Conservation (phyloP, 2,329 filamentous ascomycete genomes). For the Botrytis galanthina region DNA sequence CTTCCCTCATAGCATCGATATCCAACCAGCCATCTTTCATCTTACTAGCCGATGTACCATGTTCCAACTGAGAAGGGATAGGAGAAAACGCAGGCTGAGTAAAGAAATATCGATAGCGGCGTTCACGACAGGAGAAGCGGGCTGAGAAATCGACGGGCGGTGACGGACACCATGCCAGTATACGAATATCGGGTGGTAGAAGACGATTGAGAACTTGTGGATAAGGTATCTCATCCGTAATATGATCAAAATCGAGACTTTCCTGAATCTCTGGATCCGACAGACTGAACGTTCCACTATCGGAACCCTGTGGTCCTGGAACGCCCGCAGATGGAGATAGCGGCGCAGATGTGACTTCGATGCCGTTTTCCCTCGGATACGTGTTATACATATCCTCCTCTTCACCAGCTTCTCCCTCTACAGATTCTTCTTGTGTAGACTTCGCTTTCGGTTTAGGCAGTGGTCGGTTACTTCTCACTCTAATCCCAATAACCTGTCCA, state of each 20-base stretch:
- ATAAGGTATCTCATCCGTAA: constrained; percentile 82
- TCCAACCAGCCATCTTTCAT: constrained; percentile 75
- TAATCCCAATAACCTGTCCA: constrained; percentile 85
- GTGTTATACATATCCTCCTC: constrained; percentile 27
- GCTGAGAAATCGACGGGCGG: constrained; percentile 81
- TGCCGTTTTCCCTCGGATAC: constrained; percentile 27
- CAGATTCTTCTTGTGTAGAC: constrained; percentile 20
- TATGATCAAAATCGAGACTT: constrained; percentile 57
- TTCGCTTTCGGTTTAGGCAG: constrained; percentile 41
- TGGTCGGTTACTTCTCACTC: constrained; percentile 77
- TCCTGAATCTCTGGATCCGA: constrained; percentile 35
- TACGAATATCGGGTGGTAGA: constrained; percentile 82
- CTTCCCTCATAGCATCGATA: constrained; percentile 80
- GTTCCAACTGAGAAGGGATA: constrained; percentile 53
- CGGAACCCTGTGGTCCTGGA: background rate
- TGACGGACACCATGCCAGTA: constrained; percentile 88
- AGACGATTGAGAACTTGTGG: constrained; percentile 79
- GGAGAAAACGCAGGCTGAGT: constrained; percentile 86
- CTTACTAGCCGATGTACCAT: constrained; percentile 32
- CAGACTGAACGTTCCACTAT: background rate
- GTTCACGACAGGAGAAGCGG: constrained; percentile 86
- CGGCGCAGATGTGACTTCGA: constrained; percentile 33
- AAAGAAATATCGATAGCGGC: constrained; percentile 96
- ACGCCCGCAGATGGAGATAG: constrained; percentile 26
- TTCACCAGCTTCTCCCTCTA: constrained; percentile 22